Conservation (phyloP, 2,329 filamentous ascomycete genomes). For the Thielaviopsis euricoi region DNA sequence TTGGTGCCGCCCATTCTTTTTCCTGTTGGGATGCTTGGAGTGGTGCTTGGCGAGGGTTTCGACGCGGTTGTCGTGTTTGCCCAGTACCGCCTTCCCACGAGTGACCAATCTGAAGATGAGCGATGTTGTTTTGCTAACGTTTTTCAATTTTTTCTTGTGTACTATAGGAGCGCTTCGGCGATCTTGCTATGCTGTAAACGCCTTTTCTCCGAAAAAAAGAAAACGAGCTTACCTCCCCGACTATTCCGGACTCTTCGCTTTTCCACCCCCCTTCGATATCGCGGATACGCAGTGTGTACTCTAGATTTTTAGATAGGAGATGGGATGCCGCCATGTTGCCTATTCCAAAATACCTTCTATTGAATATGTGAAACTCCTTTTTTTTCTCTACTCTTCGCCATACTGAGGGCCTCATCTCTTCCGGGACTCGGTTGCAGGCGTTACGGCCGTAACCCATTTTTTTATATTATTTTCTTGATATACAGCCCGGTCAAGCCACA, state of each 20-base stretch:
- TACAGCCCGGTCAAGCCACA: neutral
- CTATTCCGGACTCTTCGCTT: slow-evolving; percentile 17
- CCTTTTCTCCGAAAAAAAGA: slow-evolving; percentile 12
- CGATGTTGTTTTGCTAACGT: neutral
- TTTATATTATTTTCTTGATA: neutral
- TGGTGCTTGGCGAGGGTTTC: neutral
- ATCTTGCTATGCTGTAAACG: slow-evolving; percentile 81
- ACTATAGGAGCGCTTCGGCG: slow-evolving; percentile 90
- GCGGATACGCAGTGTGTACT: slow-evolving; percentile 19
- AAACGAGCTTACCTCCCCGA: slow-evolving; percentile 1
- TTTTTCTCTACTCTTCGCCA: neutral
- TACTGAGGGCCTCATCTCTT: neutral
- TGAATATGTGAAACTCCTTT: slow-evolving; percentile 6
- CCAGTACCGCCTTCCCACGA: neutral
- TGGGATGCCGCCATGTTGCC: slow-evolving; percentile 13
- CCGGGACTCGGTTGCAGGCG: neutral
- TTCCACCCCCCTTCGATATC: slow-evolving; percentile 15
- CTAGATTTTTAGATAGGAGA: slow-evolving; percentile 51
- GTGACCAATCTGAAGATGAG: neutral
- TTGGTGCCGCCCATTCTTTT: too few relatives aligned
- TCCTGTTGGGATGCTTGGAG: neutral
- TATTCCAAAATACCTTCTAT: slow-evolving; percentile 2
- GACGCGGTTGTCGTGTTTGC: neutral
- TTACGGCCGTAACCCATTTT: neutral
- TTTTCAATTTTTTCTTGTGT: slow-evolving; percentile 2